Base-by-base conservation (phyloP, 129 eudicot species). In the carrot (Daucus carota) region DNA sequence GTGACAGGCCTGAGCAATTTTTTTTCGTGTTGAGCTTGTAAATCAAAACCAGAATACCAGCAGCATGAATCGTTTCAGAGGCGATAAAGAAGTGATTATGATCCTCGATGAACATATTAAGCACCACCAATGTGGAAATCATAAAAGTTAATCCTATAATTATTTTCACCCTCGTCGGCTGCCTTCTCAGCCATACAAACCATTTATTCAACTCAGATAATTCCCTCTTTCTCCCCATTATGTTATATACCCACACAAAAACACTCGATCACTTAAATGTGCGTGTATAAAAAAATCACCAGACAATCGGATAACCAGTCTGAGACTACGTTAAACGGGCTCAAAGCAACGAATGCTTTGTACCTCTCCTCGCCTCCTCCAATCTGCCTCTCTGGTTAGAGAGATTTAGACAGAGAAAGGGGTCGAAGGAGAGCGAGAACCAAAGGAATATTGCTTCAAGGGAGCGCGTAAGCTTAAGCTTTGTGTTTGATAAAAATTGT, bases 1-100 rank as follows among this genome's bases (percentile, higher is more conserved):
- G 68, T 1, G 98, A 94, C 65, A 94, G 92, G n/a, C 98, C 98
- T 11, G 98, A 87, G 70, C 98, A 93, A 48, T 87, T 88, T 57
- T 83, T 85, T 43, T 87, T 83, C n/a, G 92, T 85, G 79, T 92
- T 81, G 70, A 93, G 93, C 88, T 93, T 93, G 86, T 87, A 83
- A 78, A 90, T 90, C 76, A 93, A 84, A 76, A 90, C 83, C 45
- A 89, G 10, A 59, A 93, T 81, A 43, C 98, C 98, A 33, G 86
- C 76, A 68, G 90, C 86, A 34, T 93, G 98, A 78, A 87, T 82
- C 22, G 81, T 42, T 79, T 93, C 98, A 17, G 96, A 84, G 33
- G 86, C 91, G 74, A 93, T 80, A 68, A 87, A 93, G 62, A 93
- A 93, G 31, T 87, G 89, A 77, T 81, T 78, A 57, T 81, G 86